A percentile compares a stretch with the other conserved stretches of the same genome.
These are phyloP conservation scores for Aspergillus bertholletiae DNA, from an alignment of 495 filamentous ascomycete species.

Conservation along the genomic window DNA sequence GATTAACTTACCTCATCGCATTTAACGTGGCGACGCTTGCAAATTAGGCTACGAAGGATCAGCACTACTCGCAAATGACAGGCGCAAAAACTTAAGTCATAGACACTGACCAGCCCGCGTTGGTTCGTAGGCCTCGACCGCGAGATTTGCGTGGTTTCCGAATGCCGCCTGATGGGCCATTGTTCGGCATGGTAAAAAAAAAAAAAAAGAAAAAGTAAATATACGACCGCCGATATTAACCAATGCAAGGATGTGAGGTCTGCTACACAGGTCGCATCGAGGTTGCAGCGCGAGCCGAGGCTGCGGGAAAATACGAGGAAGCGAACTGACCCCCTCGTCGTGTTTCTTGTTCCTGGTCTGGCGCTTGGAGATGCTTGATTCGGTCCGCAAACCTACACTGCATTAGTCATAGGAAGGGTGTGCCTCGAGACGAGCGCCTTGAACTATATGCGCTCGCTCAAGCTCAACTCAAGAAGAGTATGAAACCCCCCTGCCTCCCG, in stretches of 20 bases:
- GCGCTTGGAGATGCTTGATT: not conserved
- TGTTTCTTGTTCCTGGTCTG: too few species aligned
- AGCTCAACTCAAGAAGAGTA: too few species aligned
- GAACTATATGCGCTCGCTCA: too few species aligned
- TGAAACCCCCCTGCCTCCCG: too few species aligned
- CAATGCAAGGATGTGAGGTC: not conserved
- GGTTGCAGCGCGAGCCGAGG: not conserved
- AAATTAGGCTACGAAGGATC: constrained; percentile 17
- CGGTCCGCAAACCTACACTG: not conserved
- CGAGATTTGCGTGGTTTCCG: constrained; percentile 30
- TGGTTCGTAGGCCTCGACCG: constrained; percentile 28
- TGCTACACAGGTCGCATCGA: not conserved
- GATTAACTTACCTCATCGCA: constrained; percentile 24
- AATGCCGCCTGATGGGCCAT: not conserved
- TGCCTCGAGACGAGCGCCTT: not conserved
- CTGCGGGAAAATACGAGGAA: not conserved
- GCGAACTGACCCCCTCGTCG: not conserved
- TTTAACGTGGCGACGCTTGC: constrained; percentile 32
- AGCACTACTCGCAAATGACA: not conserved
- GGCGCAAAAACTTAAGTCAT: not conserved
- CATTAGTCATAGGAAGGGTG: not conserved
- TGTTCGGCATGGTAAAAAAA: not conserved
- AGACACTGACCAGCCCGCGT: constrained; percentile 26
- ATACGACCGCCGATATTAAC: not conserved
- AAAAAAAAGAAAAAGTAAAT: not conserved